Base-by-base conservation (phyloP, 164 flowering plant species). In the Chloranthus sessilifolius region DNA sequence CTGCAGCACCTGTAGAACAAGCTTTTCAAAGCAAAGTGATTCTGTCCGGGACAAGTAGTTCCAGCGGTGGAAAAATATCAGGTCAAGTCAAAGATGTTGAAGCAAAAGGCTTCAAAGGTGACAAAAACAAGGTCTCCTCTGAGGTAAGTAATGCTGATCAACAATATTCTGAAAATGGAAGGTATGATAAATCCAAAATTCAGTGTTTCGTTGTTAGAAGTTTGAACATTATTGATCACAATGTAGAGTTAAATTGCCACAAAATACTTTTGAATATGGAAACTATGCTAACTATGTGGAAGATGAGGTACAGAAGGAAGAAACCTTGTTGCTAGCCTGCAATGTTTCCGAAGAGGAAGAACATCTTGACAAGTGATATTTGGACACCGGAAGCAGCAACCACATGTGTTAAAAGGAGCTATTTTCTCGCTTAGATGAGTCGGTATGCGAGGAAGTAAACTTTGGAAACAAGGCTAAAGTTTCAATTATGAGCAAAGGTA, bases 111-210 rank as follows among this genome's bases (percentile, higher is more conserved):
- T n/a, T n/a, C n/a, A 12, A 21, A 5, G 14, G 9, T 8, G 21
- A 19, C 10, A 16, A 36, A 12, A 47, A 39, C 16, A 46, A 17
- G 26, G 43, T 0, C 37, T 27, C 38, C 24, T 8, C 25, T n/a
- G 16, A 15, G 16, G 21, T 47, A 26, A 21, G 25, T 7, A 29
- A 43, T 15, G 33, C 49, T 10, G n/a, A 7, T 25, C 50, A 55
- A 22, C 59, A 43, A 43, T 12, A 7, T 30, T 24, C 43, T 34
- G 50, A 22, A 43, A 16, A 16, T 43, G 1, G 44, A 27, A 56
- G 53, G 52, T 56, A 36, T 56, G 52, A 47, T 25, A 56, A 56
- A 10, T 56, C 53, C 39, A 56, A 27, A 36, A 10, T 56, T 27
- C 35, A 47, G 14, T 57, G 46, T 28, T 47, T 47, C 30, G 10